These are phyloP conservation scores for Acanthamoeba lugdunensis DNA, from an alignment of 208 protist genomes.

Conservation along the genomic window DNA sequence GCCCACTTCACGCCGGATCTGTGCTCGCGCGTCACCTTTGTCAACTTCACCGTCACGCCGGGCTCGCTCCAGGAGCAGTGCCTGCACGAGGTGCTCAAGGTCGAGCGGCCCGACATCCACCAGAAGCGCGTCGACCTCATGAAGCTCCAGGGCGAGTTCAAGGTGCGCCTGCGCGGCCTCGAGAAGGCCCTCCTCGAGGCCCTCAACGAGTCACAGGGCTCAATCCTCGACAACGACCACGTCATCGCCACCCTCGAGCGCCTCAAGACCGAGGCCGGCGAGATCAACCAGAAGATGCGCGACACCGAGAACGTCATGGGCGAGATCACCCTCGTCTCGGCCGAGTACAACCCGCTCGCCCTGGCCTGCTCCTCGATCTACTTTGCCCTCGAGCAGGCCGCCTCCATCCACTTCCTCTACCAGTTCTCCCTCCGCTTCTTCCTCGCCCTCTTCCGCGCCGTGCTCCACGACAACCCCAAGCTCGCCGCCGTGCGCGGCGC, in stretches of 20 bases:
- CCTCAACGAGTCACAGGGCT: constrained; percentile 93
- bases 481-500: constrained; percentile 75
- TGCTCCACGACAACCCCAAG: constrained; percentile 84
- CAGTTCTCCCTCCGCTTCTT: constrained; percentile 96
- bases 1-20: constrained; percentile 93
- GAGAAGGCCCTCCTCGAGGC: constrained; percentile 95
- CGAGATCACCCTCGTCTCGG: constrained; percentile 87
- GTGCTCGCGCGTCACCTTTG: constrained; percentile 76
- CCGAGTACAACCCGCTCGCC: constrained; percentile 95
- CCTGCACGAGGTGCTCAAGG: constrained; percentile 88
- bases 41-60: constrained; percentile 96
- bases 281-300: constrained; percentile 91
- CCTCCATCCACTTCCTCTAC: constrained; percentile 95
- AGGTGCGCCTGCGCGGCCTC: constrained; percentile 92
- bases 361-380: constrained; percentile 92
- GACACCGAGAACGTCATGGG: constrained; percentile 94
- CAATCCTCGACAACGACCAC: constrained; percentile 91
- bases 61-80: constrained; percentile 95
- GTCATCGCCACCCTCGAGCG: constrained; percentile 94
- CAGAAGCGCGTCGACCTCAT: constrained; percentile 92
- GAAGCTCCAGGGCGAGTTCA: constrained; percentile 94
- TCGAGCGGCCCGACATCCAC: constrained; percentile 96
- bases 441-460: constrained; percentile 91
- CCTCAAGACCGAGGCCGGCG: constrained; percentile 93
- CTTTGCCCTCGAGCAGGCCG: constrained; percentile 94